Evolutionary conservation across 495 filamentous ascomycete genomes (phyloP), one percentile per base, ranked within the genome.

Genomic region (Aspergillus cavernicola): DNA sequence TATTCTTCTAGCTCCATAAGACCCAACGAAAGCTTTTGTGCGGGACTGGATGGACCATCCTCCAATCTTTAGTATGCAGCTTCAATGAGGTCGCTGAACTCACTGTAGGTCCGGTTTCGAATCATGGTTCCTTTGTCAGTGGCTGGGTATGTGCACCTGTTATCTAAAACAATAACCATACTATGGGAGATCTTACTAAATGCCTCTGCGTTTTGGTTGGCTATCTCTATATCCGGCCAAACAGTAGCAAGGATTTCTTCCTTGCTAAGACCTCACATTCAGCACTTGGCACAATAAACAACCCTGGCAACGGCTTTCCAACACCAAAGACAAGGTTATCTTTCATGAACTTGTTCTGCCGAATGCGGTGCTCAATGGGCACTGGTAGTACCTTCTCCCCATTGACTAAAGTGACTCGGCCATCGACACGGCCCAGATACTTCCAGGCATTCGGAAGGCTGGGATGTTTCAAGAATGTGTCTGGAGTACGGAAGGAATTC

Each of bases 311-410:
- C 16, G 63, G 43, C 23, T 39, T 57, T 18, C 56, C 52, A 8
- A 55, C 52, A 2, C 63, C 63, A 23, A 63, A 66, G 29, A 61
- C 58, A 33, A 66, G 48, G 15, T 56, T 57, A n/a, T 66, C 63
- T 15, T 57, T 47, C 13, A 66, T 58, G n/a, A 31, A 50, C 7
- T 50, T 43, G 31, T 51, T 55, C 22, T 61, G 52, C n/a, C 60
- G 54, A 1, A 61, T 56, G 4, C 66, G 65, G 35, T 67, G 74
- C 65, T 87, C 84, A 16, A 86, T 66, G 0, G 80, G 79, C 22
- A 80, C 75, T 3, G 84, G 84, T 52, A 85, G 81, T 28, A 86
- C 85, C 51, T 87, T 86, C 65, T 85, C 83, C 0, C 84, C 84
- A n/a, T 83, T 87, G 15, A 80, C 63, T 10, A 86, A 67, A 0